Evolutionary conservation across 768 basidiomycete species (phyloP).

Genomic region (Collybiopsis confluens): DNA sequence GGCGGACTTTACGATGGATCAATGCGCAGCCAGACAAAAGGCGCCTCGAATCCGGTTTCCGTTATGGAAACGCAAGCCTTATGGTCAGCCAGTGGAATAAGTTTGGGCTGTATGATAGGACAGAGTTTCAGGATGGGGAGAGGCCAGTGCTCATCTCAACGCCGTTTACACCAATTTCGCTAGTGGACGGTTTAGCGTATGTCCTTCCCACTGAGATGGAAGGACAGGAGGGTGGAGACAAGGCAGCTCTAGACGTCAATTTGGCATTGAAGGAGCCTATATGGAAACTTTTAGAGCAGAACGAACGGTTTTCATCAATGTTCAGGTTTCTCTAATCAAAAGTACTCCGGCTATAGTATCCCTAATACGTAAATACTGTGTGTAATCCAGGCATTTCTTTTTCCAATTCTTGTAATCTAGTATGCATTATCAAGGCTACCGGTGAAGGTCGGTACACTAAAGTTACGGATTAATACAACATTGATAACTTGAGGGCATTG

Average conservation of each 20-base stretch:
- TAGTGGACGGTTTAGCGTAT: conserved; percentile 15
- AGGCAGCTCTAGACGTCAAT: conserved; percentile 14
- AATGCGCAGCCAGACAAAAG: conserved; percentile 13
- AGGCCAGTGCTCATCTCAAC: conserved; percentile 14
- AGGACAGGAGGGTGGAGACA: conserved; percentile 8
- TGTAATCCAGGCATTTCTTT: background rate
- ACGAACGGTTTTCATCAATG: background rate
- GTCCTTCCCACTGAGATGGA: conserved; percentile 12
- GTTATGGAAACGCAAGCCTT: conserved; percentile 15
- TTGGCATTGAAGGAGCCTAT: conserved; percentile 14
- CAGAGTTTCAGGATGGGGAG: conserved; percentile 9
- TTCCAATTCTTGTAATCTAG: background rate
- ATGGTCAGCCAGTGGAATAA: conserved; percentile 19
- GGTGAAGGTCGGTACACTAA: background rate
- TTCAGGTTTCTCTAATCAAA: too few relatives aligned
- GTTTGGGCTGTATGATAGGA: conserved; percentile 15
- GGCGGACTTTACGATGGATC: conserved; percentile 14
- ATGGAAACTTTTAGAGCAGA: conserved; percentile 12
- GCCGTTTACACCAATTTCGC: conserved; percentile 16
- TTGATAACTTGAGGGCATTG: background rate
- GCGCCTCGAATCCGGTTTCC: conserved; percentile 7
- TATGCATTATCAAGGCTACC: too few relatives aligned
- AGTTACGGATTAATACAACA: conserved; percentile 4
- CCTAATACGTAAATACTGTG: too few relatives aligned
- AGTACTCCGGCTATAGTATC: too few relatives aligned